A percentile compares a stretch with the other conserved stretches of the same genome.
Evolutionary conservation across 1,139 yeast species (phyloP).

Genomic region (Eremothecium cymbalariae): DNA sequence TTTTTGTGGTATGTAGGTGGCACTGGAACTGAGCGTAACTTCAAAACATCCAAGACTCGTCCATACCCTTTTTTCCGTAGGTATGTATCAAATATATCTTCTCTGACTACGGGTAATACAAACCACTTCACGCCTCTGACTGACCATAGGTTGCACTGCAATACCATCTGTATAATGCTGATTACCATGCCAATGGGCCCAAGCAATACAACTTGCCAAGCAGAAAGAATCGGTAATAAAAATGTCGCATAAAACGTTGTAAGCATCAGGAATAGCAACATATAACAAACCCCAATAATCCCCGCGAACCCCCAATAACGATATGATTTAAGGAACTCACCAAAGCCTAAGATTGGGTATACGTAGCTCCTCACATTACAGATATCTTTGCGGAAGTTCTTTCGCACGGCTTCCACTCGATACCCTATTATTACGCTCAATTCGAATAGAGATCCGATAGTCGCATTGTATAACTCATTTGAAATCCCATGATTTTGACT

Average conservation of each 20-base stretch:
- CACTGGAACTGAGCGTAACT: conserved; percentile 8
- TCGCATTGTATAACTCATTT: conserved; percentile 8
- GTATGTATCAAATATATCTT: conserved; percentile 7
- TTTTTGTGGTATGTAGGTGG: conserved; percentile 6
- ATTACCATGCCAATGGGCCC: conserved; percentile 14
- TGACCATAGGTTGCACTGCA: conserved; percentile 10
- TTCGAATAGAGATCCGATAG: conserved; percentile 8
- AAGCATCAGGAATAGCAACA: conserved; percentile 5
- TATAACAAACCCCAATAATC: conserved; percentile 3
- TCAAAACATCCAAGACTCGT: conserved; percentile 2
- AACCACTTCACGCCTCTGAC: conserved; percentile 8
- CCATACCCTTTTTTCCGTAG: conserved; percentile 7
- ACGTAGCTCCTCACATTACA: conserved; percentile 2
- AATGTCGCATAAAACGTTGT: conserved; percentile 6
- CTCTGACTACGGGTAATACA: conserved; percentile 7
- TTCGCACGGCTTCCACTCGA: conserved; percentile 5
- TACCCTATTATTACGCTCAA: conserved; percentile 5
- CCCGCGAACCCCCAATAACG: conserved; percentile 8
- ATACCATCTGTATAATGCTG: conserved; percentile 10
- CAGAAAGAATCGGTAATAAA: conserved; percentile 7
- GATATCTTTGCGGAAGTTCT: conserved; percentile 6
- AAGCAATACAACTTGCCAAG: conserved; percentile 8
- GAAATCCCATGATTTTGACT: conserved; percentile 7
- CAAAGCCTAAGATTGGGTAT: conserved; percentile 7
- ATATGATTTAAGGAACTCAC: conserved; percentile 5